phyloP scores from a whole-genome alignment of 106 monocot genomes.

The Apostasia ramifera region DNA sequence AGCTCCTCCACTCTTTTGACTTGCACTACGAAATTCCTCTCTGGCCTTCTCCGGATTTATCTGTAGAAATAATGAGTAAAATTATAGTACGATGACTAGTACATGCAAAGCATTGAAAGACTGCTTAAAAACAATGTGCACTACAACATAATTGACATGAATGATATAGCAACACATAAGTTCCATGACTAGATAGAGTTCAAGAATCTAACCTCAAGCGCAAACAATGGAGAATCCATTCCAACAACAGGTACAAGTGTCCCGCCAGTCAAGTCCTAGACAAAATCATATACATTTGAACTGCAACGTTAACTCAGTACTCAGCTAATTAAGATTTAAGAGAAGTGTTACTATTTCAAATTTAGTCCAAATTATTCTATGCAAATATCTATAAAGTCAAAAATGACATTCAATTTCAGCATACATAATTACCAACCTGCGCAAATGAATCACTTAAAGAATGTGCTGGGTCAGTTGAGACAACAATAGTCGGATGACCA shows the following conservation, averaged over 20 bases:
- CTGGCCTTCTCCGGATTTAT: constrained; percentile 96
- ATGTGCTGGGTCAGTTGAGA: constrained; percentile 97
- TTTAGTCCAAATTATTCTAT: no score
- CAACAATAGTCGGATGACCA: constrained; percentile 93
- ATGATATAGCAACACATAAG: no score
- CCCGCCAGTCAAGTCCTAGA: constrained; percentile 89
- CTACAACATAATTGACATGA: no score
- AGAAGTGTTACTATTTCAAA: no score
- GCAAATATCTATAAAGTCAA: neutral
- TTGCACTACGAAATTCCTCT: constrained; percentile 84
- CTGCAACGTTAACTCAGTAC: no score
- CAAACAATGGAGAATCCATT: constrained; percentile 75
- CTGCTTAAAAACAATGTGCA: no score
- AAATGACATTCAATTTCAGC: neutral
- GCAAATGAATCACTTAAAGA: constrained; percentile 98
- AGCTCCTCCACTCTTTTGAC: constrained; percentile 63
- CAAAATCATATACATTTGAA: neutral
- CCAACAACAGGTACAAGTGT: constrained; percentile 85
- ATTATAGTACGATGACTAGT: no score
- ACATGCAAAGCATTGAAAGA: neutral
- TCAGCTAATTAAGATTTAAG: no score
- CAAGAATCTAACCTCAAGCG: constrained; percentile 59
- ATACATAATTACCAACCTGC: constrained; percentile 31
- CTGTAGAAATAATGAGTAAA: constrained; percentile 20
- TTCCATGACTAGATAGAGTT: no score